Evolutionary conservation across 1,284 basidiomycete species (phyloP).

Genomic region (Cryptococcus sp.): DNA sequence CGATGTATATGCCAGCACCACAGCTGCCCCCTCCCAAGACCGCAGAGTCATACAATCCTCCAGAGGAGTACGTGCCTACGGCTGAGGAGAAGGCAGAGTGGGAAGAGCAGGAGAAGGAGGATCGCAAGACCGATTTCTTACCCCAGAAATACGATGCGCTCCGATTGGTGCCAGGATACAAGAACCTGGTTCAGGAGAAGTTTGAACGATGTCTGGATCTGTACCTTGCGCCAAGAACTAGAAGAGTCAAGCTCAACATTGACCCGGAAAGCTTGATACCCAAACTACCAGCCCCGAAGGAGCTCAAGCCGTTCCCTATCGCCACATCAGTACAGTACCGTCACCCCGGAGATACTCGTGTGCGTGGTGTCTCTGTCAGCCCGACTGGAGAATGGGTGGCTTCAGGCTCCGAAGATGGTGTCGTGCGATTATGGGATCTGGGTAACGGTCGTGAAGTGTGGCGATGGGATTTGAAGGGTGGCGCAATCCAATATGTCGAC

Average conservation of each 20-base stretch:
- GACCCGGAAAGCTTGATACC: conserved; percentile 90
- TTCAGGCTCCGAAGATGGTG: conserved; percentile 88
- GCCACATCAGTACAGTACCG: conserved; percentile 73
- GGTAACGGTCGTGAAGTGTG: conserved; percentile 87
- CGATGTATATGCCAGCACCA: conserved; percentile 81
- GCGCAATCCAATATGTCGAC: conserved; percentile 76
- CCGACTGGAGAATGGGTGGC: conserved; percentile 89
- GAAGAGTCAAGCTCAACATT: conserved; percentile 81
- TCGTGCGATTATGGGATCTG: conserved; percentile 91
- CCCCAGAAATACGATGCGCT: conserved; percentile 84
- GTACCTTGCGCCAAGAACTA: conserved; percentile 92
- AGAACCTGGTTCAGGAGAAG: conserved; percentile 88
- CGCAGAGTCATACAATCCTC: conserved; percentile 97
- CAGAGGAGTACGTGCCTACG: conserved; percentile 94
- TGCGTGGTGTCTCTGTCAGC: conserved; percentile 76
- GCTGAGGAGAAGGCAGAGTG: conserved; percentile 81
- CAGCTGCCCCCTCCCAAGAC: conserved; percentile 87
- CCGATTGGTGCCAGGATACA: conserved; percentile 88
- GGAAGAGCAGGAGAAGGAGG: conserved; percentile 83
- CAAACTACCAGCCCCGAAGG: conserved; percentile 90
- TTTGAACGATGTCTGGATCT: conserved; percentile 95
- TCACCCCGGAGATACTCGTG: conserved; percentile 64
- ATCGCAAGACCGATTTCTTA: conserved; percentile 86
- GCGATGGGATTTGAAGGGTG: conserved; percentile 78
- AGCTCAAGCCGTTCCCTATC: conserved; percentile 91